Evolutionary conservation across 2,329 filamentous ascomycete species (phyloP).

Genomic region (Rachicladosporium sp.): DNA sequence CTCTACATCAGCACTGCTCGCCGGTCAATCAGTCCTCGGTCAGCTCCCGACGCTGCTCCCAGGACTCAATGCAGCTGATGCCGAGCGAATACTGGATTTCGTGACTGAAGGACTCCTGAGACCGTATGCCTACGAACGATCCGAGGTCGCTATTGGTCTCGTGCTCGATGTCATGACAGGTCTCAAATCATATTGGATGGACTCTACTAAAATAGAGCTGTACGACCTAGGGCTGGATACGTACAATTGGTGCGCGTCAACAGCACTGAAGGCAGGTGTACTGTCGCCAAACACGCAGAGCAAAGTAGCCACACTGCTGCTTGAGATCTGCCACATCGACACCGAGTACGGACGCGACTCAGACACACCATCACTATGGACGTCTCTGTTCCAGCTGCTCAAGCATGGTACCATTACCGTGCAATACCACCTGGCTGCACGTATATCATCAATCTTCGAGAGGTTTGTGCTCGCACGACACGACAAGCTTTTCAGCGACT

Average conservation of each 20-base stretch:
- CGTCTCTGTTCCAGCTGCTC: conserved; percentile 63
- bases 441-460: conserved; percentile 63
- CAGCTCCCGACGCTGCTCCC: conserved; percentile 14
- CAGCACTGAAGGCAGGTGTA: conserved; percentile 53
- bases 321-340: conserved; percentile 54
- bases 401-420: conserved; percentile 53
- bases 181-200: conserved; percentile 51
- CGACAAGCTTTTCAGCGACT: conserved; percentile 70
- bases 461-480: conserved; percentile 74
- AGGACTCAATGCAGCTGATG: conserved; percentile 19
- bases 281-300: conserved; percentile 59
- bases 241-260: conserved; percentile 64
- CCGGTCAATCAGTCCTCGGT: conserved; percentile 14
- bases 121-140: conserved; percentile 53
- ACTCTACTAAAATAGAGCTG: conserved; percentile 44
- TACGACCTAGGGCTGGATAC: conserved; percentile 58
- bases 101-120: conserved; percentile 37
- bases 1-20: conserved; percentile 11
- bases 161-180: conserved; percentile 57
- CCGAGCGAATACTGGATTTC: conserved; percentile 34
- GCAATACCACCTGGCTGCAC: conserved; percentile 61
- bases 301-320: conserved; percentile 54
- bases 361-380: conserved; percentile 49
- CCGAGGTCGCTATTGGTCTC: conserved; percentile 59
- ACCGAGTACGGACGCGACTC: conserved; percentile 51